These are phyloP conservation scores for Populus ilicifolia DNA, from an alignment of 345 rosid species.

Conservation along the genomic window DNA sequence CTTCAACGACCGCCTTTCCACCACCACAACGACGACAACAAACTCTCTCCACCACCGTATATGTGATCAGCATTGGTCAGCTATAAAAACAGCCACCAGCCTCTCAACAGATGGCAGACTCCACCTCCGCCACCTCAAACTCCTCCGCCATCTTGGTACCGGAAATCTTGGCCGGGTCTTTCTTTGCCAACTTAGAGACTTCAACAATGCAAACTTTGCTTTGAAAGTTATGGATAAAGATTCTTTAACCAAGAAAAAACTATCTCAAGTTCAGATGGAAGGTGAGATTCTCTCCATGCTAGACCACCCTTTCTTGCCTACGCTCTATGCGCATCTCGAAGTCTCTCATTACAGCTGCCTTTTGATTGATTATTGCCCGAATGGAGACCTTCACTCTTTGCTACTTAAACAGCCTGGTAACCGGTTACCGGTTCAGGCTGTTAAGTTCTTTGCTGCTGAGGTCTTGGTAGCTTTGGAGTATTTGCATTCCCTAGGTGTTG, in stretches of 20 bases:
- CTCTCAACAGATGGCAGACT: conserved; percentile 15
- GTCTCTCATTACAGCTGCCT: conserved; percentile 82
- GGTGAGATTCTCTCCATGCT: conserved; percentile 72
- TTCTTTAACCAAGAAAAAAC: conserved; percentile 66
- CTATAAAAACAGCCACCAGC: background rate
- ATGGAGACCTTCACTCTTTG: conserved; percentile 85
- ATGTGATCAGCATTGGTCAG: background rate
- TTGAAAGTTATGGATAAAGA: conserved; percentile 94
- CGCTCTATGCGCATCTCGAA: conserved; percentile 81
- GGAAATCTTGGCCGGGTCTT: conserved; percentile 92
- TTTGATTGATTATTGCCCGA: conserved; percentile 93
- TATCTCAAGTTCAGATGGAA: conserved; percentile 80
- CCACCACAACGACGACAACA: background rate
- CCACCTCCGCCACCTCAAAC: conserved; percentile 66
- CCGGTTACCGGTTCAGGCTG: conserved; percentile 64
- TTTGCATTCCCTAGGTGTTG: conserved; percentile 88
- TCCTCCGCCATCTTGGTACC: conserved; percentile 66
- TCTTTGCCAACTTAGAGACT: conserved; percentile 54
- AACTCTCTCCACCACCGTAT: background rate
- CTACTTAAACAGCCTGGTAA: conserved; percentile 59
- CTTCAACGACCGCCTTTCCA: background rate
- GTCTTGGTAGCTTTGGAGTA: conserved; percentile 89
- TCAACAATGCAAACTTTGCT: conserved; percentile 34
- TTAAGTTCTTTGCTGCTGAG: conserved; percentile 91
- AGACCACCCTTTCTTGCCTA: conserved; percentile 91